Evolutionary conservation across 768 basidiomycete species (phyloP).

Genomic region (Hypsizygus marmoreus): DNA sequence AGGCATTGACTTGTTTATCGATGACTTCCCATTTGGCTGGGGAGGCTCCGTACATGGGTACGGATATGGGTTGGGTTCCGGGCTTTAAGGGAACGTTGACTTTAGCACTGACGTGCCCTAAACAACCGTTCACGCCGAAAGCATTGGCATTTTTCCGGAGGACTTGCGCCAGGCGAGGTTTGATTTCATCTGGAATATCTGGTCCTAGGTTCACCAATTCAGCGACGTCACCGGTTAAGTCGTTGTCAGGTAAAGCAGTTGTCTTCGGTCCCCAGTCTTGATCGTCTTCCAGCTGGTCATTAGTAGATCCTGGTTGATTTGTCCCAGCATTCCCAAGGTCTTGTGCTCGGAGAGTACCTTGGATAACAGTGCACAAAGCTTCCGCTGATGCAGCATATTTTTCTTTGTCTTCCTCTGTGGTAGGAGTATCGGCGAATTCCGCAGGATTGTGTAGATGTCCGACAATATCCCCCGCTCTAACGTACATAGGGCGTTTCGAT

Average conservation of each 20-base stretch:
- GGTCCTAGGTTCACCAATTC: not conserved
- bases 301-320: slow-evolving; percentile 12
- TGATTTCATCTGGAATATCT: slow-evolving; percentile 1
- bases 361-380: no score
- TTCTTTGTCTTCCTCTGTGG: no score
- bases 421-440: no score
- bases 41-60: slow-evolving; percentile 25
- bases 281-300: slow-evolving; percentile 20
- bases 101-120: slow-evolving; percentile 16
- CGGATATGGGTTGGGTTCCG: slow-evolving; percentile 26
- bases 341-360: no score
- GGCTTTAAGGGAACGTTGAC: slow-evolving; percentile 26
- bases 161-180: slow-evolving; percentile 14
- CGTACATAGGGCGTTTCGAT: no score
- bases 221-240: not conserved
- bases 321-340: no score
- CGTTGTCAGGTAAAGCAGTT: slow-evolving; percentile 19
- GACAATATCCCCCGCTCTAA: no score
- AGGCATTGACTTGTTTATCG: slow-evolving; percentile 28
- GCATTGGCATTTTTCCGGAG: not conserved
- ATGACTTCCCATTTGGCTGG: slow-evolving; percentile 30
- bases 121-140: not conserved
- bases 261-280: slow-evolving; percentile 29
- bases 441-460: no score
- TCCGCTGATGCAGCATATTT: no score